These are phyloP conservation scores for Abortiporus biennis DNA, from an alignment of 1,284 basidiomycete species.

Conservation along the genomic window DNA sequence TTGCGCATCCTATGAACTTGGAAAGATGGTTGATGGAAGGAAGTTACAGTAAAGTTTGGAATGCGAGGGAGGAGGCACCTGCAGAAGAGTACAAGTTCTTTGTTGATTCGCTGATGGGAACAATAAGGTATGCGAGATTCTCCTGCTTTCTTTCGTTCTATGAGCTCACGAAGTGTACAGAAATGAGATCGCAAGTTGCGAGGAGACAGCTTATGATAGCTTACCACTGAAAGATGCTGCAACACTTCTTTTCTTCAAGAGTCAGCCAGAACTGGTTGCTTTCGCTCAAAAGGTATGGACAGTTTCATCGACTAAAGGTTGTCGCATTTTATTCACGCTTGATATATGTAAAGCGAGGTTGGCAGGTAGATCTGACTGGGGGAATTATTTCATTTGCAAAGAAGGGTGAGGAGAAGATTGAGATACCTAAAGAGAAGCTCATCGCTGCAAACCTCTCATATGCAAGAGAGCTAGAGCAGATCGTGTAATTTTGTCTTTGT, in stretches of 20 bases:
- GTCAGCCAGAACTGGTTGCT: conserved; percentile 64
- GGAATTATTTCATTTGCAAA: conserved; percentile 58
- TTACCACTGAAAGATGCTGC: conserved; percentile 85
- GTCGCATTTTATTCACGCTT: conserved; percentile 2
- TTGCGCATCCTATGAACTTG: conserved; percentile 83
- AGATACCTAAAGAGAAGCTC: conserved; percentile 78
- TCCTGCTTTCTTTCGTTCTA: too few species aligned
- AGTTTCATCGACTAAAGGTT: background rate
- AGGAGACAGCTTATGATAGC: conserved; percentile 85
- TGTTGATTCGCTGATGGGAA: conserved; percentile 88
- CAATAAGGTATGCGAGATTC: conserved; percentile 62
- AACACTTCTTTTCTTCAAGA: conserved; percentile 84
- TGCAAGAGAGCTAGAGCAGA: conserved; percentile 83
- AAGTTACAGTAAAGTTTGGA: conserved; percentile 97
- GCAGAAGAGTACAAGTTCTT: conserved; percentile 89
- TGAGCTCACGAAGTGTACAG: conserved; percentile 29
- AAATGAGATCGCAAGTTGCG: conserved; percentile 91
- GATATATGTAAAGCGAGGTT: conserved; percentile 47
- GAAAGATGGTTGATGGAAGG: conserved; percentile 99
- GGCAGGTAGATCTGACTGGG: conserved; percentile 62
- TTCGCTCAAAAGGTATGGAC: conserved; percentile 70
- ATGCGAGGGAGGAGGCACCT: conserved; percentile 84
- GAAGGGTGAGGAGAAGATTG: conserved; percentile 71
- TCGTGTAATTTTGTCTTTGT: conserved; percentile 52
- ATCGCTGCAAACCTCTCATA: conserved; percentile 72